Evolutionary conservation across 2,329 filamentous ascomycete genomes (phyloP).

Genomic region (Penicillium sp.): DNA sequence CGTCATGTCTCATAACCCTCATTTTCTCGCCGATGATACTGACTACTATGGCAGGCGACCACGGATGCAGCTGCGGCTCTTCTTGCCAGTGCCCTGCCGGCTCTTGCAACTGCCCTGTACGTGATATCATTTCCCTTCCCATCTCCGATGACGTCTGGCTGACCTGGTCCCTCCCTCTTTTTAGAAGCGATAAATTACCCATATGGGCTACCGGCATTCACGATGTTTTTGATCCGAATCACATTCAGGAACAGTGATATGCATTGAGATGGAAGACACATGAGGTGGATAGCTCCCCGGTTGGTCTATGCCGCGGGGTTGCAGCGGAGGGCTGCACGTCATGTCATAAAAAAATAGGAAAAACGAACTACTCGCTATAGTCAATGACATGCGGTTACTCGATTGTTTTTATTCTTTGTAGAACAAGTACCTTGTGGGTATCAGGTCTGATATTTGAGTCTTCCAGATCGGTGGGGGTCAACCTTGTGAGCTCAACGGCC

Average conservation of each 20-base stretch:
- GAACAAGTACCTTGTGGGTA: constrained; percentile 26
- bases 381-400: constrained; percentile 14
- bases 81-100: constrained; percentile 45
- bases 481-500: constrained; percentile 10
- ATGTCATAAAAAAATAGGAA: not conserved
- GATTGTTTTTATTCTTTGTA: constrained; percentile 19
- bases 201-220: not conserved
- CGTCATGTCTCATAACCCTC: constrained; percentile 1
- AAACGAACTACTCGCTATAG: constrained; percentile 2
- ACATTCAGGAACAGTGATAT: not conserved
- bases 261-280: constrained; percentile 2
- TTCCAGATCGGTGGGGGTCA: constrained; percentile 10
- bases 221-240: not conserved
- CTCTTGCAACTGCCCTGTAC: constrained; percentile 42
- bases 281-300: not conserved
- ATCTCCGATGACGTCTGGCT: constrained; percentile 9
- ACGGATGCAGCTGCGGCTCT: constrained; percentile 43
- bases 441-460: constrained; percentile 14
- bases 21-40: constrained; percentile 7
- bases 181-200: constrained; percentile 24
- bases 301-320: not conserved
- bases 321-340: not conserved
- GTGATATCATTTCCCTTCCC: constrained; percentile 12
- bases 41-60: constrained; percentile 28
- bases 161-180: not conserved